Evolutionary conservation across 2,329 filamentous ascomycete species (phyloP), one percentile per base, ranked within the genome.

Genomic region (Colletotrichum incanum): DNA sequence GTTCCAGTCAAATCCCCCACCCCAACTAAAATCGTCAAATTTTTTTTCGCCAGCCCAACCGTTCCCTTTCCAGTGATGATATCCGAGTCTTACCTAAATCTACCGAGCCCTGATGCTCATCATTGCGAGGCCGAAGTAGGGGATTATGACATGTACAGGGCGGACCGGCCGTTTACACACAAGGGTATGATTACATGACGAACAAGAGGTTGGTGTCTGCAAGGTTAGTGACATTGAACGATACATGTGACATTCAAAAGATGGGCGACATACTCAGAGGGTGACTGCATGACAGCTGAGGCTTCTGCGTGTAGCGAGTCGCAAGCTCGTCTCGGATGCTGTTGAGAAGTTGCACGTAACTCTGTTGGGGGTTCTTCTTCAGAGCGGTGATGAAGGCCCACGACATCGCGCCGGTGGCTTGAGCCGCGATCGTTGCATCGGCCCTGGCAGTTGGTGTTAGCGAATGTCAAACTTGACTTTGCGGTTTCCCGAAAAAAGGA

Each of bases 341-440:
- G 87, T 98, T 98, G 77, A 99, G 89, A 74, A 99, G 86, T 85
- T 98, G 93, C 63, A 99, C 95, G 79, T 99, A 99, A 85, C 95
- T 98, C 86, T 99, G 96, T 80, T 98, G 95, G 0, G 96, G 95
- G 81, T 98, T 97, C 89, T 98, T 98, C 86, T 94, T 96, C 76
- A 99, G 89, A 54, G 95, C 93, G 6, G 88, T 93, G 81, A 99
- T 95, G 81, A 99, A 99, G 12, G 96, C 96, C 92, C 94, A 98
- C 1, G 95, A 98, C 96, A 99, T 98, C 79, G 96, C 96, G 64
- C 96, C 96, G 0, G 96, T 98, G 37, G 96, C 96, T 83, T 98
- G 90, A 63, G 95, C 93, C 45, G 89, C 91, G 77, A 98, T 98
- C 26, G 91, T 93, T n/a, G 96, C 95, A 81, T 99, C 96, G 82